Conservation (phyloP, 495 filamentous ascomycete species). For the Penicillium lividum region DNA sequence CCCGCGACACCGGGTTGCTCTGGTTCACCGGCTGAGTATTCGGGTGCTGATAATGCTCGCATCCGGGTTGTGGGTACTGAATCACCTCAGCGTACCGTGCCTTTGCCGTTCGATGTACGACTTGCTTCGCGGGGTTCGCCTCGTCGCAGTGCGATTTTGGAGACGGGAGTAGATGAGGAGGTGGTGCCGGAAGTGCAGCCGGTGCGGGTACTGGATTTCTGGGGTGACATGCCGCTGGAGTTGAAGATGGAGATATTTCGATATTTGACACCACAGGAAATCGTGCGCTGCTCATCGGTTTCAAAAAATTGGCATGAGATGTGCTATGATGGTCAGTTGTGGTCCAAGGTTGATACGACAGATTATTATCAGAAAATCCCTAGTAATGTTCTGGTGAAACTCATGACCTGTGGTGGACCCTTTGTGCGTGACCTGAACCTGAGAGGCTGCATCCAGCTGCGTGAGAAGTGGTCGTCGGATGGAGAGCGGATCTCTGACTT, state of each 20-base stretch:
- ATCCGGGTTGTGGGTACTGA: slow-evolving; percentile 51
- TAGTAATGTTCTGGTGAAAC: slow-evolving; percentile 76
- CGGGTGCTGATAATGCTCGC: slow-evolving; percentile 43
- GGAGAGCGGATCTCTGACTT: slow-evolving; percentile 67
- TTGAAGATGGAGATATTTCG: slow-evolving; percentile 75
- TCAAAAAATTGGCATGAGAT: slow-evolving; percentile 77
- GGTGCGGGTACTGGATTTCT: slow-evolving; percentile 65
- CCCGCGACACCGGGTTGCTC: slow-evolving; percentile 68
- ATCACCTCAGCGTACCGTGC: slow-evolving; percentile 43
- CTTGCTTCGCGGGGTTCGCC: slow-evolving; percentile 45
- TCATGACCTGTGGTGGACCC: slow-evolving; percentile 81
- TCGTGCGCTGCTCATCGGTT: slow-evolving; percentile 79
- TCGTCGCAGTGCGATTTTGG: slow-evolving; percentile 15
- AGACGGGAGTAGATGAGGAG: slow-evolving; percentile 34
- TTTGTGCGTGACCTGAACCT: slow-evolving; percentile 91
- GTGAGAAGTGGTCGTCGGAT: slow-evolving; percentile 74
- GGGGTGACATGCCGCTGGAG: slow-evolving; percentile 79
- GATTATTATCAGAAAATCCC: slow-evolving; percentile 87
- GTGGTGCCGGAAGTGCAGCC: slow-evolving; percentile 26
- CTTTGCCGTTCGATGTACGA: slow-evolving; percentile 66
- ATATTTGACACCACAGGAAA: slow-evolving; percentile 75
- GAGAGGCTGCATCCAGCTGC: slow-evolving; percentile 73
- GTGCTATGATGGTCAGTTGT: slow-evolving; percentile 95
- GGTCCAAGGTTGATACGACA: slow-evolving; percentile 80
- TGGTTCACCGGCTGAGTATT: slow-evolving; percentile 29